These are phyloP conservation scores for Solanum hybrid DNA, from an alignment of 305 asterid genomes.

Conservation along the genomic window DNA sequence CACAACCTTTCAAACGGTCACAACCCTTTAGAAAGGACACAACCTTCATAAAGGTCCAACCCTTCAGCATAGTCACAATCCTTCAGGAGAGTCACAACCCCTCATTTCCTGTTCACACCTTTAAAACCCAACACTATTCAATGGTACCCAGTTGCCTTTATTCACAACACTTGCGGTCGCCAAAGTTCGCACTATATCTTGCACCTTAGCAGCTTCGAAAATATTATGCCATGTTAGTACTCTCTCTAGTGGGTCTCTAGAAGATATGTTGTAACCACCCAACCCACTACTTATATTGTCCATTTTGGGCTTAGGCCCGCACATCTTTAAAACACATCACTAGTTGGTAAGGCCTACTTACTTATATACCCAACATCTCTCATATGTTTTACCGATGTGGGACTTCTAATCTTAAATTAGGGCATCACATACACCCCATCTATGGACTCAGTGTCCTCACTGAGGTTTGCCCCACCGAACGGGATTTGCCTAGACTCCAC, in stretches of 20 bases:
- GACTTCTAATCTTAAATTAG: not conserved
- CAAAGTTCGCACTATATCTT: not conserved
- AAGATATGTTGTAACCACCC: not conserved
- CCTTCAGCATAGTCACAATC: too few species aligned
- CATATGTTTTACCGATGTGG: not conserved
- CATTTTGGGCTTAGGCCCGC: not conserved
- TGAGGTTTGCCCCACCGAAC: not conserved
- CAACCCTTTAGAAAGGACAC: too few species aligned
- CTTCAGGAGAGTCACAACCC: too few species aligned
- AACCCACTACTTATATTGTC: not conserved
- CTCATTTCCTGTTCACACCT: too few species aligned
- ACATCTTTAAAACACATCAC: not conserved
- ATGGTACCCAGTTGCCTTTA: not conserved
- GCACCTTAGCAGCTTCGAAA: not conserved
- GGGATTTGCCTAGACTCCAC: not conserved
- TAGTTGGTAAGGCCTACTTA: not conserved
- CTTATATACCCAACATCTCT: not conserved
- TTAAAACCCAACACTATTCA: too few species aligned
- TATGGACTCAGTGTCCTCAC: not conserved
- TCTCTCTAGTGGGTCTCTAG: not conserved
- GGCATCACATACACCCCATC: not conserved
- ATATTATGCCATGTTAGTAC: not conserved
- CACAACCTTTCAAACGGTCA: too few species aligned
- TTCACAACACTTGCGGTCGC: not conserved
- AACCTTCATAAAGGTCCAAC: too few species aligned